phyloP scores from a whole-genome alignment of 2,329 filamentous ascomycete genomes.

The Fusarium hainanense region DNA sequence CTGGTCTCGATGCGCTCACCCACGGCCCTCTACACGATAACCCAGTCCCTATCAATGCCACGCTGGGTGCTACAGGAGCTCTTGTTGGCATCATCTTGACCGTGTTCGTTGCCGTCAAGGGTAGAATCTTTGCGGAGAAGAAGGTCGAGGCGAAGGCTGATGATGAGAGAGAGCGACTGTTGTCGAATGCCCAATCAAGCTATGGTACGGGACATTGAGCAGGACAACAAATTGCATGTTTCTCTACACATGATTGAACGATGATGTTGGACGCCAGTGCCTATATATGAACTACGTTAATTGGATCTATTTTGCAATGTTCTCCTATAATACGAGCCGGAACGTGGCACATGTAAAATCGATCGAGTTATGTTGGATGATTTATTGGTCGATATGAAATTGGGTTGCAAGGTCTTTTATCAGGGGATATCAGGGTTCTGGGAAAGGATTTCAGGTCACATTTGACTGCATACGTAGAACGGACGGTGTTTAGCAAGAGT shows the following conservation, averaged over 20 bases:
- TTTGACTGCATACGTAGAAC: neutral
- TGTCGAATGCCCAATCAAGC: conserved; percentile 10
- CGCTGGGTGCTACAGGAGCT: conserved; percentile 9
- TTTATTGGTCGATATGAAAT: neutral
- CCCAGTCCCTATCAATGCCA: conserved; percentile 19
- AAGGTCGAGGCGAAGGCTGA: conserved; percentile 28
- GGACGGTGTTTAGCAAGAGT: neutral
- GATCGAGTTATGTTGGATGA: neutral
- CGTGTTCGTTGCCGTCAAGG: conserved; percentile 14
- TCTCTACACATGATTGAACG: too few relatives aligned
- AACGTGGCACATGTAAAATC: neutral
- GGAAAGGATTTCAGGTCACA: too few relatives aligned
- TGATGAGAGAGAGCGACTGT: conserved; percentile 25
- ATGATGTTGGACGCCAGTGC: neutral
- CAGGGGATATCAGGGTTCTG: neutral
- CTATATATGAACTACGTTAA: too few relatives aligned
- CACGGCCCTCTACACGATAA: conserved; percentile 45
- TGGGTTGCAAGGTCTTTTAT: neutral
- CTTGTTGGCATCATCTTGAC: conserved; percentile 11
- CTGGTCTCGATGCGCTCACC: conserved; percentile 74
- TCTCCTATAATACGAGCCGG: accelerated
- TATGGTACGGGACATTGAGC: conserved; percentile 16
- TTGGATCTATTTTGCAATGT: neutral
- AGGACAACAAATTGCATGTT: neutral
- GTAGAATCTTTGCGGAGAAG: conserved; percentile 27